Base-by-base conservation (phyloP, 2,329 filamentous ascomycete genomes). In the Apiospora hydei region DNA sequence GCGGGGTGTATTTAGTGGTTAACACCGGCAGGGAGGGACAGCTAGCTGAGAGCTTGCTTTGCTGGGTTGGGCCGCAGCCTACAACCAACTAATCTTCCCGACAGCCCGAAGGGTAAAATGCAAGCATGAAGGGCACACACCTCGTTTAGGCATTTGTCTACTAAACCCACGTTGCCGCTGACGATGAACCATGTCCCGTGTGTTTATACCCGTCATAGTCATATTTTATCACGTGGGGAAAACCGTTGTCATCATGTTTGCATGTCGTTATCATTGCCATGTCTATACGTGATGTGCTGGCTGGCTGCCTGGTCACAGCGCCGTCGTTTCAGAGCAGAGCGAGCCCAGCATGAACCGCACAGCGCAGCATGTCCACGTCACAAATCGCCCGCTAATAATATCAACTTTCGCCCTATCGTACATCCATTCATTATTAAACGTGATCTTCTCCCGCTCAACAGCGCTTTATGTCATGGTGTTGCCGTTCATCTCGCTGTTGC, bases 391-490 rank as follows among this genome's bases (percentile, higher is more conserved):
- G 53, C 53, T 38, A 21, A 18, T 38, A 21, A 18, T 38, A 61
- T 30, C 16, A 46, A 46, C 7, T 16, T 44, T 38, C 34, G 41
- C 4, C 66, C 24, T 68, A 18, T 68, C 41, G 10, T 44, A 18
- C 34, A 26, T 47, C n/a, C 24, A 21, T 38, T 38, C 34, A 38
- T 38, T 38, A 38, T 68, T 34, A 47, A 24, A 47, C 26, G 30
- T 47, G n/a, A 30, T 34, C 24, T 47, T 30, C n/a, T 6, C 11
- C 11, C 44, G 8, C 38, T 24, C 10, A 3, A 8, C n/a, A 34
- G 4, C n/a, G 16, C 30, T 18, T 72, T 38, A 77, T 34, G 73
- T 75, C 76, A 77, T 77, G 16, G 71, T 72, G 69, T 77, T 77
- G 26, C 75, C 75, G 21, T 76, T 74, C 26, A 74, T 38, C 72